phyloP scores from a whole-genome alignment of 2,329 filamentous ascomycete genomes.

The Fusarium succisae region DNA sequence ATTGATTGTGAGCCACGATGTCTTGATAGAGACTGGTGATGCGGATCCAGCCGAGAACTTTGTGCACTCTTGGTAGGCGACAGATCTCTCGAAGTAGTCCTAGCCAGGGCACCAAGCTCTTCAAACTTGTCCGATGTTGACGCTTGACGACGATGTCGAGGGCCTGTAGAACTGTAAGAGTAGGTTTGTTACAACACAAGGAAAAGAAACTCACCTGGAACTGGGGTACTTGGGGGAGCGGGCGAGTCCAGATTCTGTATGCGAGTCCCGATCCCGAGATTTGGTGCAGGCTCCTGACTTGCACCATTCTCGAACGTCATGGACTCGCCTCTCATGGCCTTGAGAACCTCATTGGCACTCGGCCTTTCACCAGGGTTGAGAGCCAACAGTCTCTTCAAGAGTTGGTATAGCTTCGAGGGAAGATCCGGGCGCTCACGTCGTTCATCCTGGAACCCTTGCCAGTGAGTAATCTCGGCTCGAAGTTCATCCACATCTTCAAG shows the following conservation, averaged over 20 bases:
- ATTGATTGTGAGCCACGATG: conserved; percentile 46
- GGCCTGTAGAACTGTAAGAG: conserved; percentile 44
- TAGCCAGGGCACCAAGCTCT: conserved; percentile 29
- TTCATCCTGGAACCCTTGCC: conserved; percentile 87
- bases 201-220: conserved; percentile 50
- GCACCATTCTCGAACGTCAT: conserved; percentile 54
- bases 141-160: conserved; percentile 42
- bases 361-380: conserved; percentile 81
- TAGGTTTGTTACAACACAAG: conserved; percentile 35
- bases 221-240: conserved; percentile 58
- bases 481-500: conserved; percentile 89
- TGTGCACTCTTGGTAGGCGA: conserved; percentile 27
- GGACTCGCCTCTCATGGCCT: conserved; percentile 76
- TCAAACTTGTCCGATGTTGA: conserved; percentile 41
- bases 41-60: conserved; percentile 19
- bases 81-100: conserved; percentile 25
- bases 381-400: conserved; percentile 83
- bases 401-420: conserved; percentile 84
- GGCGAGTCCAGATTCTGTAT: conserved; percentile 68
- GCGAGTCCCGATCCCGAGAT: conserved; percentile 55
- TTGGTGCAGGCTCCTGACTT: conserved; percentile 50
- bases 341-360: conserved; percentile 84
- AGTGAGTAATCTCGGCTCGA: conserved; percentile 84
- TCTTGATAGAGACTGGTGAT: conserved; percentile 18
- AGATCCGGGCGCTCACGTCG: conserved; percentile 80